These are phyloP conservation scores for Chytriomyces sp. DNA, from an alignment of 192 early-diverging fungal species.

Conservation along the genomic window DNA sequence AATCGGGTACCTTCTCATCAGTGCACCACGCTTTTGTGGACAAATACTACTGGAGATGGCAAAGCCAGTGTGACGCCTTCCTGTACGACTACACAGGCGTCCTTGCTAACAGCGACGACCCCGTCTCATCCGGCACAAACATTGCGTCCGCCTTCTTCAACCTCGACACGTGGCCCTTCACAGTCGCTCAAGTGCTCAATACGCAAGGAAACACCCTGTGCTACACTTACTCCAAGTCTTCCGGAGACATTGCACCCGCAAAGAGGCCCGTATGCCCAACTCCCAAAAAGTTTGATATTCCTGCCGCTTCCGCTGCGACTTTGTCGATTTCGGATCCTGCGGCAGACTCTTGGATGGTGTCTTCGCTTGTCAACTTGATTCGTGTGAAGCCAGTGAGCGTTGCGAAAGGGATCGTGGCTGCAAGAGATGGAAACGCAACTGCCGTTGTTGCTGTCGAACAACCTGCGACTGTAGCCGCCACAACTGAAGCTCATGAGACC, in stretches of 20 bases:
- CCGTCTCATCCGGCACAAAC: background rate
- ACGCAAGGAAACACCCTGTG: slow-evolving; percentile 17
- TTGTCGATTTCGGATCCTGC: background rate
- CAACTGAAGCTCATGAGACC: background rate
- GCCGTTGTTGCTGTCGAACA: background rate
- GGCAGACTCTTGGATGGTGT: background rate
- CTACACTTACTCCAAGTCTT: slow-evolving; percentile 20
- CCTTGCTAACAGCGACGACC: background rate
- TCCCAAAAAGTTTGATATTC: background rate
- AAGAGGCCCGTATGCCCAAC: background rate
- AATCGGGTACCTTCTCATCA: background rate
- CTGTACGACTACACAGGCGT: slow-evolving; percentile 1
- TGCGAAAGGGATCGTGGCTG: background rate
- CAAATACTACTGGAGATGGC: slow-evolving; percentile 39
- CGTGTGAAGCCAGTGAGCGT: background rate
- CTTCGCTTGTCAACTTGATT: background rate
- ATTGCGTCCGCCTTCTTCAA: background rate
- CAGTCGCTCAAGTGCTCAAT: background rate
- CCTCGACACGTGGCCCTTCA: slow-evolving; percentile 12
- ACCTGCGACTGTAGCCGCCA: background rate
- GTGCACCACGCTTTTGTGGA: slow-evolving; percentile 39
- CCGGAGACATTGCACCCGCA: background rate
- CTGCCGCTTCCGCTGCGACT: background rate
- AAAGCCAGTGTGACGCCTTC: background rate
- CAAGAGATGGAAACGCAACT: background rate